Evolutionary conservation across 2,329 filamentous ascomycete genomes (phyloP).

Genomic region (Aspergillus flavus): DNA sequence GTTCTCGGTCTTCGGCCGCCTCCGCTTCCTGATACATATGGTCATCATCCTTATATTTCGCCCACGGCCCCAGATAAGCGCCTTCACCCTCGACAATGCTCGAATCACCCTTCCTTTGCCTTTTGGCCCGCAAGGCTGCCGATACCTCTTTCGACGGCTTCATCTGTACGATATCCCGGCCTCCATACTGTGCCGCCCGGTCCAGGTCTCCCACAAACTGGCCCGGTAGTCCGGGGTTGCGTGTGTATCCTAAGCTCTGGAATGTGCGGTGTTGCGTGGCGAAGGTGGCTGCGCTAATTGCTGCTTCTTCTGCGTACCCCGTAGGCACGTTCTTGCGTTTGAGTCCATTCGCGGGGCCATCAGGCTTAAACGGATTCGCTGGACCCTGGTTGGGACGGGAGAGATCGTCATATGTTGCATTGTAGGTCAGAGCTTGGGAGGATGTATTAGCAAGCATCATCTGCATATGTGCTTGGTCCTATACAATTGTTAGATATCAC

Average conservation of each 20-base stretch:
- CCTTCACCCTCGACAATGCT: constrained; percentile 82
- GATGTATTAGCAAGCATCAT: constrained; percentile 56
- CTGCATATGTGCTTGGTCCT: constrained; percentile 55
- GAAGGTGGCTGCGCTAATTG: constrained; percentile 88
- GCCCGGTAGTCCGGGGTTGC: constrained; percentile 48
- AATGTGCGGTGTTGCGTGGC: constrained; percentile 83
- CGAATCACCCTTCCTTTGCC: constrained; percentile 83
- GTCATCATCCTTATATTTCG: constrained; percentile 75
- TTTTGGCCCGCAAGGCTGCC: constrained; percentile 67
- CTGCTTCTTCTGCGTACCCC: constrained; percentile 83
- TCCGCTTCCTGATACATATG: constrained; percentile 69
- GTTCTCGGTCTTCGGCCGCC: constrained; percentile 69
- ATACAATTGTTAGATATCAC: constrained; percentile 42
- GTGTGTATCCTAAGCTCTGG: constrained; percentile 63
- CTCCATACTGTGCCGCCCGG: constrained; percentile 48
- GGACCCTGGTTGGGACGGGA: constrained; percentile 68
- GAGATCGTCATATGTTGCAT: constrained; percentile 70
- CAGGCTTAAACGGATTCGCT: constrained; percentile 72
- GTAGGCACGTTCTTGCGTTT: constrained; percentile 85
- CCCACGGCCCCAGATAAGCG: constrained; percentile 94
- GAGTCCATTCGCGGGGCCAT: constrained; percentile 52
- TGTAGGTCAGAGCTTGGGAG: constrained; percentile 54
- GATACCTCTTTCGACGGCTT: constrained; percentile 70
- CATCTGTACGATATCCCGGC: constrained; percentile 57
- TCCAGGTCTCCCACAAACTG: constrained; percentile 53